phyloP scores from a whole-genome alignment of 1,284 basidiomycete species.

The Cutaneotrichosporon dermatis region DNA sequence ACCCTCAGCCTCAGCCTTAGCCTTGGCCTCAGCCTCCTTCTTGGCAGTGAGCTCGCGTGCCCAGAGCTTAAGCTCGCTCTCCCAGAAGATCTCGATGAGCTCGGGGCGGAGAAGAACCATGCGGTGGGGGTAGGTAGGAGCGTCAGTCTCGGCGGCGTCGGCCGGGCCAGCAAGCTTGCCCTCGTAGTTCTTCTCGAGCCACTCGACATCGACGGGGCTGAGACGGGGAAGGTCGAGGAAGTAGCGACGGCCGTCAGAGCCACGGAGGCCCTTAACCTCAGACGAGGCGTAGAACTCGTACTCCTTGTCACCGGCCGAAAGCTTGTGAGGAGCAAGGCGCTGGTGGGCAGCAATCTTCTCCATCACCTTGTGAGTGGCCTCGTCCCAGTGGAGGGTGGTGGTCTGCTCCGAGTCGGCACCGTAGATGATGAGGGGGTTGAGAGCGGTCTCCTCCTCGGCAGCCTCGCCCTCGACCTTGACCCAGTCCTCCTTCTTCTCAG shows the following conservation, averaged over 20 bases:
- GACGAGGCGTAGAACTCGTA: constrained; percentile 54
- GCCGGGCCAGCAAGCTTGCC: constrained; percentile 36
- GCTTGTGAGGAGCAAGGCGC: constrained; percentile 54
- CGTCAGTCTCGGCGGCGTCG: constrained; percentile 21
- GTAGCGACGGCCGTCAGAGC: constrained; percentile 56
- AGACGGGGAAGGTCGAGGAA: constrained; percentile 56
- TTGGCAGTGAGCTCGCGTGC: constrained; percentile 51
- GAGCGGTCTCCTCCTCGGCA: constrained; percentile 61
- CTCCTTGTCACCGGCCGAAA: constrained; percentile 48
- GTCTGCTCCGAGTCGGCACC: constrained; percentile 55
- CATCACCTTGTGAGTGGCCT: constrained; percentile 54
- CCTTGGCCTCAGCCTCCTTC: constrained; percentile 24
- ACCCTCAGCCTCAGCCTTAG: constrained; percentile 13
- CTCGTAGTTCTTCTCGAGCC: constrained; percentile 53
- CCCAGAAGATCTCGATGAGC: constrained; percentile 55
- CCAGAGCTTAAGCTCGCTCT: constrained; percentile 54
- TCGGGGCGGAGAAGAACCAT: constrained; percentile 57
- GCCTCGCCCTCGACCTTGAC: constrained; percentile 55
- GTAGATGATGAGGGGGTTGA: constrained; percentile 54
- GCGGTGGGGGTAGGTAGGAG: constrained; percentile 53
- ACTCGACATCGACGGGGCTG: constrained; percentile 56
- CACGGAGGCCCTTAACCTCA: constrained; percentile 57
- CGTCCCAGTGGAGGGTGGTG: constrained; percentile 49
- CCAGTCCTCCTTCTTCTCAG: constrained; percentile 45
- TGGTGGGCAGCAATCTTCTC: constrained; percentile 52